phyloP scores from a whole-genome alignment of 768 basidiomycete species.

The Rhodotorula paludigena region DNA sequence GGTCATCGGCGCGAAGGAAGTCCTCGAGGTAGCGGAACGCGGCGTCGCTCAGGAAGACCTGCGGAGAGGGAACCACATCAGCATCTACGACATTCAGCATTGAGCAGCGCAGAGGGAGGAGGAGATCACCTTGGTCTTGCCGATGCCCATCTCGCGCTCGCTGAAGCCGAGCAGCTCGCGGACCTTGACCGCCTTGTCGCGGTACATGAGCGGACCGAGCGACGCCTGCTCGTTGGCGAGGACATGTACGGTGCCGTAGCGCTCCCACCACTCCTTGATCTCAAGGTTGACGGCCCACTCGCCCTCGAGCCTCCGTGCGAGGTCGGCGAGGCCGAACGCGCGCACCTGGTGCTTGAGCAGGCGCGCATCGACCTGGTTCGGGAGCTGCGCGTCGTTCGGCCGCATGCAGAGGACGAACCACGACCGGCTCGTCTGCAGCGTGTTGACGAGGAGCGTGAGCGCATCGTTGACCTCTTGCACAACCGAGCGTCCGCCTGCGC shows the following conservation, averaged over 20 bases:
- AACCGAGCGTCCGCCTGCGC: slow-evolving; percentile 26
- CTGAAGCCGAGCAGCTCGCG: slow-evolving; percentile 50
- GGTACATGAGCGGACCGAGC: slow-evolving; percentile 33
- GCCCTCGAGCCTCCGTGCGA: slow-evolving; percentile 61
- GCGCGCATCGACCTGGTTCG: slow-evolving; percentile 86
- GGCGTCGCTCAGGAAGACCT: slow-evolving; percentile 82
- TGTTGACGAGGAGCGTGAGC: slow-evolving; percentile 59
- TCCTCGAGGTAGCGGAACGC: slow-evolving; percentile 89
- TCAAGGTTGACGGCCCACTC: slow-evolving; percentile 64
- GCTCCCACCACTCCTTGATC: slow-evolving; percentile 74
- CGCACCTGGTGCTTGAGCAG: slow-evolving; percentile 88
- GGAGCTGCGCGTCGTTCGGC: slow-evolving; percentile 90
- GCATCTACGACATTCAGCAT: background rate
- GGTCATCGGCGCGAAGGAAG: slow-evolving; percentile 70
- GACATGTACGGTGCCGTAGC: slow-evolving; percentile 64
- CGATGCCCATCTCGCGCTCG: slow-evolving; percentile 72
- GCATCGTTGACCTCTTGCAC: slow-evolving; percentile 55
- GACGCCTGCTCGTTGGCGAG: slow-evolving; percentile 18
- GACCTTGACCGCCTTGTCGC: slow-evolving; percentile 38
- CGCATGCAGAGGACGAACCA: slow-evolving; percentile 92
- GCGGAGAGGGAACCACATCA: background rate
- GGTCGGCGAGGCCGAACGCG: slow-evolving; percentile 69
- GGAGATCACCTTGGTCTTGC: slow-evolving; percentile 68
- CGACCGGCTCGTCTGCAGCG: slow-evolving; percentile 45
- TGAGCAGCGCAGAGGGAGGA: background rate